phyloP scores from a whole-genome alignment of 2,329 filamentous ascomycete species.

The Fusarium camptoceras region DNA sequence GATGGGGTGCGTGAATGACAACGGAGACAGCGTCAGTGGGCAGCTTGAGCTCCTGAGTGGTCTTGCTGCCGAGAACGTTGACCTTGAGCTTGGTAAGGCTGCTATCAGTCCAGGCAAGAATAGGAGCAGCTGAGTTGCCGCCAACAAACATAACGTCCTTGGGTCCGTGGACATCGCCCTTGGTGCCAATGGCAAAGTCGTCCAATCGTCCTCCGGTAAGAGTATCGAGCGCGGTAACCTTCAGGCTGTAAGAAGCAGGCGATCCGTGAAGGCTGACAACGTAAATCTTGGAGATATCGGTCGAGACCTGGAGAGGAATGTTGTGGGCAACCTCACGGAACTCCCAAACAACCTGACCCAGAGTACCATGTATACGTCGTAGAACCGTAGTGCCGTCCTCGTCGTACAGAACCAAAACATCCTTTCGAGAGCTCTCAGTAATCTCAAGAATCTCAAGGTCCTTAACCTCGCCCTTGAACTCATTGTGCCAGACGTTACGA shows the following conservation, averaged over 20 bases:
- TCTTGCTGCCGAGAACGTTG: conserved; percentile 75
- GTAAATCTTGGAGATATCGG: conserved; percentile 77
- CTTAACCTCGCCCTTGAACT: conserved; percentile 68
- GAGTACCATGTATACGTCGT: conserved; percentile 77
- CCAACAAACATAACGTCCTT: conserved; percentile 80
- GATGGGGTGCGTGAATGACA: conserved; percentile 79
- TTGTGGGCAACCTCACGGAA: conserved; percentile 76
- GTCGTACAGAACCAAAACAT: conserved; percentile 77
- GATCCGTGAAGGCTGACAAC: conserved; percentile 79
- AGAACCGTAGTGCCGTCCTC: conserved; percentile 69
- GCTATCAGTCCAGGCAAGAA: conserved; percentile 80
- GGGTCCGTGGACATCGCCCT: conserved; percentile 74
- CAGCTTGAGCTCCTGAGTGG: conserved; percentile 66
- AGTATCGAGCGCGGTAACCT: conserved; percentile 78
- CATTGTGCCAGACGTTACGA: conserved; percentile 78
- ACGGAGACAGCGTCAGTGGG: conserved; percentile 61
- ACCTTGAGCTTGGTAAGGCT: conserved; percentile 72
- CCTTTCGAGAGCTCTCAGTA: conserved; percentile 72
- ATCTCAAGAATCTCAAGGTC: conserved; percentile 84
- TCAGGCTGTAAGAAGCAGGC: conserved; percentile 79
- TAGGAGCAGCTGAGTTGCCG: conserved; percentile 78
- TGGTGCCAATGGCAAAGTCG: conserved; percentile 78
- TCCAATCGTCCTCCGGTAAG: conserved; percentile 77
- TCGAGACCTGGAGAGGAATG: conserved; percentile 78
- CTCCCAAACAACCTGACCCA: conserved; percentile 84